Evolutionary conservation across 352 stramenopile species (phyloP), one percentile per base, ranked within the genome.

Genomic region (Pythium brassicae): DNA sequence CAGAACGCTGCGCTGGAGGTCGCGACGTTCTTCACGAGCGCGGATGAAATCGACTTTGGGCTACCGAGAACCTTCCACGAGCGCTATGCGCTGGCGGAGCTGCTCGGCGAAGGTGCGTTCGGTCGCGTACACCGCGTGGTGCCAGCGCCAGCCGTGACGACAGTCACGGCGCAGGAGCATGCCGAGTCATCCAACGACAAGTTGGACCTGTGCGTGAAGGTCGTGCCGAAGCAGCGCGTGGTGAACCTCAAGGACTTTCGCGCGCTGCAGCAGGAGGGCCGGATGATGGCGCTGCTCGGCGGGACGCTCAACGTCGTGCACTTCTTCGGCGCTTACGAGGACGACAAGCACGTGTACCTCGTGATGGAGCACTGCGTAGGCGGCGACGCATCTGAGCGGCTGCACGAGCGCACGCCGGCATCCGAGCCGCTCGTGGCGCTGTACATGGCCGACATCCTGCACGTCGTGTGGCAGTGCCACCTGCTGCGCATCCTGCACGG

Each of bases 221-320:
- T 89, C n/a, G 77, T 92, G 37, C 70, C 77, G 11, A 92, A 92
- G 67, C 59, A 64, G 27, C 75, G 76, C 23, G 64, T 92, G n/a
- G 61, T 82, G 45, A 81, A 71, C 49, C 68, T 72, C 19, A 62
- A 69, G 17, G 78, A 89, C 71, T 92, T 87, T 53, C 55, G 67
- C 2, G 76, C 75, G 22, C 62, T 92, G 50, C 69, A 86, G 63
- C 77, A 87, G 42, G 82, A 92, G 66, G 74, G 66, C 25, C 71
- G 71, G 46, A 89, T 90, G 72, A 92, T 92, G 82, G 66, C 79
- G 50, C 52, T 92, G 35, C 65, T 92, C 9, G 78, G 82, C 23
- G 82, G 82, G 11, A 92, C 82, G 32, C 71, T 92, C 26, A 89
- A 92, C 50, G 82, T 89, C 19, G 82, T 92, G 52, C 82, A 92